Evolutionary conservation across 2,329 filamentous ascomycete genomes (phyloP), one percentile per base, ranked within the genome.

Genomic region (Colletotrichum eremochloae): DNA sequence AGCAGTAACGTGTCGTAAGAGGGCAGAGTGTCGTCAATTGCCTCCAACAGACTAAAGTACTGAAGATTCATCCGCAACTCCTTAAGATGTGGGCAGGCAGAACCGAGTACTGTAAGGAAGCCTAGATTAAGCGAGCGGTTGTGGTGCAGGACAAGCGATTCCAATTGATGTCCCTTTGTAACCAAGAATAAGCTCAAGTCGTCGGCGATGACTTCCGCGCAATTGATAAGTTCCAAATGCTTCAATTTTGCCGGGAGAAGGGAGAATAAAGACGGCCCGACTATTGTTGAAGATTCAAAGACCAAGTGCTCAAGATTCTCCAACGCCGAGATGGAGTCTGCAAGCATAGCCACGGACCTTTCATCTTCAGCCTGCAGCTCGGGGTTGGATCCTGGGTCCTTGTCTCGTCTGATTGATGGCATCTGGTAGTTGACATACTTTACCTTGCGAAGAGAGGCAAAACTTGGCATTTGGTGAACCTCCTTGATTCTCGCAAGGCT

Each of bases 61-160:
- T 90, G 91, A 63, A 97, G 84, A 76, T 97, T 94, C 86, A 97
- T 92, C 61, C 88, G 89, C 50, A 98, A 84, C 33, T 89, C 86
- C 76, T 92, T 86, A 7, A 98, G 85, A 4, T 86, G 85, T 0
- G 94, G 94, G 77, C 95, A 97, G 1, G 88, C 86, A 5, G 83
- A 80, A 24, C 88, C 90, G 57, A 98, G 82, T 36, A 87, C 81
- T 0, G 90, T 87, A 8, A 96, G 85, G 77, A 97, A 98, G 0
- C 87, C 89, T 52, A 98, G 82, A 76, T 91, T 92, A 50, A 98
- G 85, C 2, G 92, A 90, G 73, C 94, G 91, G 77, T 97, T 97
- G 81, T 97, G 93, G 65, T 92, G 89, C 6, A 98, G 84, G 1
- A 86, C 88, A 9, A 98, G 85, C 48, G 88, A 88, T 64, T 88